Percentiles rank a stretch among this genome's conserved stretches.
Evolutionary conservation across 2,329 filamentous ascomycete genomes (phyloP).

Genomic region (Cylindrodendrum hubeiense): DNA sequence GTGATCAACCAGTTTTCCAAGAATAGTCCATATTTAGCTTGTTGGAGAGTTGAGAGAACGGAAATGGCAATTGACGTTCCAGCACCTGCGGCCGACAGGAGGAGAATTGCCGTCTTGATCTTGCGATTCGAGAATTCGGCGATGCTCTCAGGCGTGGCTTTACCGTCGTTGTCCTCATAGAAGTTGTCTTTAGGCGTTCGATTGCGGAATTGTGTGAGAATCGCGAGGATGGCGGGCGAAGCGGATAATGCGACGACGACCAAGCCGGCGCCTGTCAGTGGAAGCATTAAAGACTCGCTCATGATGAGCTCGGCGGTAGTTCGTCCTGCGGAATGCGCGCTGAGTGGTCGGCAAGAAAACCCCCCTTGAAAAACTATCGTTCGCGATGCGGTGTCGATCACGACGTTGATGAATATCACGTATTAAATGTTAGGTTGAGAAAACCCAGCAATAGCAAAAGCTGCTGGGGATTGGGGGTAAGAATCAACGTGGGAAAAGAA

Average conservation of each 20-base stretch:
- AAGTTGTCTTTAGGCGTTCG: conserved; percentile 57
- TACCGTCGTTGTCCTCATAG: conserved; percentile 79
- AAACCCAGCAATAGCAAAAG: background rate
- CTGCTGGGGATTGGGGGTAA: background rate
- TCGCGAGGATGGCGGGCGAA: conserved; percentile 51
- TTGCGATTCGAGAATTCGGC: conserved; percentile 71
- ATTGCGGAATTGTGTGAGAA: conserved; percentile 50
- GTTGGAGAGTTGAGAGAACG: conserved; percentile 61
- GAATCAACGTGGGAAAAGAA: background rate
- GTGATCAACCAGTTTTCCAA: conserved; percentile 72
- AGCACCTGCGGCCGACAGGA: conserved; percentile 67
- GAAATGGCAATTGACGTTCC: conserved; percentile 68
- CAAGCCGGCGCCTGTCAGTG: conserved; percentile 50
- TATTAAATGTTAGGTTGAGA: background rate
- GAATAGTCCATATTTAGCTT: conserved; percentile 53
- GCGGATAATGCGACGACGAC: conserved; percentile 52
- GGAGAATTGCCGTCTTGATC: conserved; percentile 66
- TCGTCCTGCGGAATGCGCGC: background rate
- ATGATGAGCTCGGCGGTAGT: conserved; percentile 25
- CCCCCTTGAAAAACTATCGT: background rate
- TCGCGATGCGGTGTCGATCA: background rate
- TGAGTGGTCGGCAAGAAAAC: background rate
- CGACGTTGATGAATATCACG: background rate
- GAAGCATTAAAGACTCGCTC: conserved; percentile 36
- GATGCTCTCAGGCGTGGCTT: conserved; percentile 73